phyloP scores from a whole-genome alignment of 805 yeast genomes.

The Saccharomycopsis capsularis region DNA sequence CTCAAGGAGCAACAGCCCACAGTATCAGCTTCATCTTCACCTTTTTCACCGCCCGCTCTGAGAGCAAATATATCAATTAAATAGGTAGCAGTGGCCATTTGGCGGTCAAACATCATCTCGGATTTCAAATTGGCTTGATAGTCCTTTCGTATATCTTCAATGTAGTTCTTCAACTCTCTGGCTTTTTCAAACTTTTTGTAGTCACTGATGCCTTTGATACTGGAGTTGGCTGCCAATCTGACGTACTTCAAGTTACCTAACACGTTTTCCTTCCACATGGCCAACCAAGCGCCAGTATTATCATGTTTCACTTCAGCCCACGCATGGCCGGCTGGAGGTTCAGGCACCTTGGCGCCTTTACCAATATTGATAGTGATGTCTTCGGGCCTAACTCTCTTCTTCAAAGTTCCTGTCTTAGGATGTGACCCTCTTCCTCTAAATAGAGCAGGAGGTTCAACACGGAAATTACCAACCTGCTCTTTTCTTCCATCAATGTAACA shows the following conservation, averaged over 20 bases:
- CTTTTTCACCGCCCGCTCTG: slow-evolving; percentile 97
- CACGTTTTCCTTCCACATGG: slow-evolving; percentile 95
- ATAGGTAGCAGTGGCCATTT: slow-evolving; percentile 90
- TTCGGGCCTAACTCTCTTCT: slow-evolving; percentile 82
- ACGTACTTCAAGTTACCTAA: slow-evolving; percentile 81
- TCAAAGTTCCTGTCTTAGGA: slow-evolving; percentile 89
- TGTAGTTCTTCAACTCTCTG: slow-evolving; percentile 67
- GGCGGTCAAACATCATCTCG: slow-evolving; percentile 75
- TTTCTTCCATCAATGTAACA: slow-evolving; percentile 81
- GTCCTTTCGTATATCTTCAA: slow-evolving; percentile 67
- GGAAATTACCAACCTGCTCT: slow-evolving; percentile 89
- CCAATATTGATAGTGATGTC: slow-evolving; percentile 82
- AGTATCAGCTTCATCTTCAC: slow-evolving; percentile 96
- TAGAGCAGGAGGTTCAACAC: slow-evolving; percentile 93
- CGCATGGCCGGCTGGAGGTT: slow-evolving; percentile 75
- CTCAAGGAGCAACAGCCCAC: slow-evolving; percentile 95
- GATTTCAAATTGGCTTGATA: slow-evolving; percentile 65
- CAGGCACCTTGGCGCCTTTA: slow-evolving; percentile 63
- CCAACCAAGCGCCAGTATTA: slow-evolving; percentile 89
- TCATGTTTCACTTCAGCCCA: slow-evolving; percentile 93
- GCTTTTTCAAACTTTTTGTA: slow-evolving; percentile 91
- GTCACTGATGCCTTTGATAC: slow-evolving; percentile 86
- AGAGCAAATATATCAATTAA: slow-evolving; percentile 87
- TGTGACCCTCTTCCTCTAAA: slow-evolving; percentile 97
- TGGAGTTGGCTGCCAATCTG: slow-evolving; percentile 82